Evolutionary conservation across 2,329 filamentous ascomycete species (phyloP).

Genomic region (Chaetomium globosum): DNA sequence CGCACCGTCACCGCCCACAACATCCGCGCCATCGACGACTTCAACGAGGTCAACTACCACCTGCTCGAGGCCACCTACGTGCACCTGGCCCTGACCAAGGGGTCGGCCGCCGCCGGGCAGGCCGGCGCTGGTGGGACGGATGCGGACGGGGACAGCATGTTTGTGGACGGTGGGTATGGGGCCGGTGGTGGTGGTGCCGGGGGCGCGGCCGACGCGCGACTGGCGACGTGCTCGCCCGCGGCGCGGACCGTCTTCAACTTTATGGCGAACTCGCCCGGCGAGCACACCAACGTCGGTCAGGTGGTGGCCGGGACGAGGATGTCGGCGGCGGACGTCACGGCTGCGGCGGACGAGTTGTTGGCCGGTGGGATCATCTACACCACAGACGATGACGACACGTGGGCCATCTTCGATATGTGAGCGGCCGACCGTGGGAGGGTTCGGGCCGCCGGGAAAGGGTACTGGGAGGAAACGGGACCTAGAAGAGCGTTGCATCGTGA

Average conservation of each 20-base stretch:
- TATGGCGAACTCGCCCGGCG: conserved; percentile 68
- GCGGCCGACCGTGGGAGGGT: neutral
- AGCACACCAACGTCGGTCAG: conserved; percentile 79
- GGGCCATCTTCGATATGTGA: conserved; percentile 75
- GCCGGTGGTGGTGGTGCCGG: conserved; percentile 40
- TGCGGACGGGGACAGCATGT: conserved; percentile 53
- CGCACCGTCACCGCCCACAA: conserved; percentile 78
- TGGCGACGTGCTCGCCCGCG: conserved; percentile 53
- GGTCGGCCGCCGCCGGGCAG: conserved; percentile 50
- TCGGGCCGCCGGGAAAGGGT: neutral
- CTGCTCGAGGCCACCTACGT: conserved; percentile 86
- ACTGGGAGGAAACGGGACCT: neutral
- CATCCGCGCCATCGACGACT: conserved; percentile 77
- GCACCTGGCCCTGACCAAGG: conserved; percentile 80
- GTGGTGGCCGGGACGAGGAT: conserved; percentile 70
- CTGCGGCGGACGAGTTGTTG: conserved; percentile 80
- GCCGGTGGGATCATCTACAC: conserved; percentile 77
- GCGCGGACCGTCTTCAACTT: conserved; percentile 73
- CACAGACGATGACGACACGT: conserved; percentile 90
- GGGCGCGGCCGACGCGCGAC: conserved; percentile 42
- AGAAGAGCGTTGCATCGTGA: conserved; percentile 13
- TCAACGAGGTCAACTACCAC: conserved; percentile 93
- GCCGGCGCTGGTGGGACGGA: conserved; percentile 37
- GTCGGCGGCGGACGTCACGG: conserved; percentile 69
- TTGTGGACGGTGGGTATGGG: conserved; percentile 52